phyloP scores from a whole-genome alignment of 2,329 filamentous ascomycete species.

The Tetracladium maxilliforme region DNA sequence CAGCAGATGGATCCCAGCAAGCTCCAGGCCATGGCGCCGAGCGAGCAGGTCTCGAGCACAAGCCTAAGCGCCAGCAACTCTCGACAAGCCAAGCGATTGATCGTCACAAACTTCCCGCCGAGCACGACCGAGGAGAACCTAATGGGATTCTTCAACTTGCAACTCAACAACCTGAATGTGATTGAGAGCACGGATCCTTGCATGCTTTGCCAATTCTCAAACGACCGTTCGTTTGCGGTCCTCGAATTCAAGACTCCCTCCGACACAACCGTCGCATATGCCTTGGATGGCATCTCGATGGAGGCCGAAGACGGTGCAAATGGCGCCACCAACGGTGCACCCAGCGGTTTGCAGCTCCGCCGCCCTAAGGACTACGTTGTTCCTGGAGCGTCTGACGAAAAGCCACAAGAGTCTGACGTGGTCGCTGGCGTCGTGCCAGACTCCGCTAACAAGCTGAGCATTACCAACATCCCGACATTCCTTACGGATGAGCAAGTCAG shows the following conservation, averaged over 20 bases:
- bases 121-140: conserved; percentile 63
- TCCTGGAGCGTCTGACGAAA: conserved; percentile 61
- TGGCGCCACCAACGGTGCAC: conserved; percentile 30
- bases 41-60: conserved; percentile 49
- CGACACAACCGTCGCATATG: conserved; percentile 83
- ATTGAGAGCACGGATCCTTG: conserved; percentile 76
- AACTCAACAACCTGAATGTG: conserved; percentile 93
- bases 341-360: conserved; percentile 55
- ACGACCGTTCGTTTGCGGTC: conserved; percentile 67
- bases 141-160: conserved; percentile 82
- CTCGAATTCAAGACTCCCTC: conserved; percentile 79
- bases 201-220: conserved; percentile 65
- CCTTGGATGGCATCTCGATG: conserved; percentile 82
- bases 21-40: conserved; percentile 83
- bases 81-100: conserved; percentile 82
- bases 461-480: conserved; percentile 78
- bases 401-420: conserved; percentile 59
- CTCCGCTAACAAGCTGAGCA: conserved; percentile 87
- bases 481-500: conserved; percentile 84
- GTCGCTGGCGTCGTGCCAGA: conserved; percentile 75
- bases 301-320: conserved; percentile 52
- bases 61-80: conserved; percentile 85
- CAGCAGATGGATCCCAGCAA: conserved; percentile 91
- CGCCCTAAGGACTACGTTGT: conserved; percentile 97
- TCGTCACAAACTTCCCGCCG: conserved; percentile 69